phyloP scores from a whole-genome alignment of 1,284 basidiomycete species.

The Pisolithus thermaeus region DNA sequence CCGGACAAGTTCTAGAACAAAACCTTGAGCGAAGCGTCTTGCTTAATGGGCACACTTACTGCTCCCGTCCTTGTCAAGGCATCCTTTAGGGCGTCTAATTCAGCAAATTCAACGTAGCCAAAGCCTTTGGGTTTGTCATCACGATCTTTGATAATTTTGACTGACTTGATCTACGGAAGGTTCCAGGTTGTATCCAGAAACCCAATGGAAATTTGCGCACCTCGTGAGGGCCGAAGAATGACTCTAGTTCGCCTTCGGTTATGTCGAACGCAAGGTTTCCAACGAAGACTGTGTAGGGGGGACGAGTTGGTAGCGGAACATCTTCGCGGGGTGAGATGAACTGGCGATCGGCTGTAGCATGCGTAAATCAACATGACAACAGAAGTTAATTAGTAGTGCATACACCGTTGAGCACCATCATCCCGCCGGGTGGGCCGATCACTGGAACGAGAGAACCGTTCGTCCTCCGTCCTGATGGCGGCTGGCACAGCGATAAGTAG shows the following conservation, averaged over 20 bases:
- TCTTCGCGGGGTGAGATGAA: constrained; percentile 72
- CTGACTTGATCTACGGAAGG: constrained; percentile 59
- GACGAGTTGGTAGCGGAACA: constrained; percentile 88
- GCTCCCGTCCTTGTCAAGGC: constrained; percentile 55
- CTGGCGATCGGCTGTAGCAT: constrained; percentile 52
- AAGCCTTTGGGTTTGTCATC: constrained; percentile 96
- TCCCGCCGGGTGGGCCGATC: constrained; percentile 55
- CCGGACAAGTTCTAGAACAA: constrained; percentile 60
- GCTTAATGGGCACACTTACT: constrained; percentile 38
- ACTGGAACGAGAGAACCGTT: constrained; percentile 37
- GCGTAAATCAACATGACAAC: constrained; percentile 10
- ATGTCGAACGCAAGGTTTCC: constrained; percentile 96
- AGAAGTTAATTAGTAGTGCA: constrained; percentile 22
- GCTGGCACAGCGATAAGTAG: constrained; percentile 37
- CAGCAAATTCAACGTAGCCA: constrained; percentile 93
- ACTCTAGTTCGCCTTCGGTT: constrained; percentile 75
- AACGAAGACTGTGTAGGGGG: constrained; percentile 94
- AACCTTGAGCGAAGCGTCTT: constrained; percentile 7
- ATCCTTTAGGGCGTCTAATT: constrained; percentile 78
- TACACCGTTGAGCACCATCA: constrained; percentile 57
- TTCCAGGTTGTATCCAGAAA: not conserved
- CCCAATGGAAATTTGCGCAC: constrained; percentile 34
- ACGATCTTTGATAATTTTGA: constrained; percentile 90
- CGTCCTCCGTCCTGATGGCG: constrained; percentile 56
- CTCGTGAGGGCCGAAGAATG: constrained; percentile 68